Percentiles rank a stretch among this genome's conserved stretches.
Conservation (phyloP, 371 early-diverging fungal genomes). For the Rhizopus microsporus region DNA sequence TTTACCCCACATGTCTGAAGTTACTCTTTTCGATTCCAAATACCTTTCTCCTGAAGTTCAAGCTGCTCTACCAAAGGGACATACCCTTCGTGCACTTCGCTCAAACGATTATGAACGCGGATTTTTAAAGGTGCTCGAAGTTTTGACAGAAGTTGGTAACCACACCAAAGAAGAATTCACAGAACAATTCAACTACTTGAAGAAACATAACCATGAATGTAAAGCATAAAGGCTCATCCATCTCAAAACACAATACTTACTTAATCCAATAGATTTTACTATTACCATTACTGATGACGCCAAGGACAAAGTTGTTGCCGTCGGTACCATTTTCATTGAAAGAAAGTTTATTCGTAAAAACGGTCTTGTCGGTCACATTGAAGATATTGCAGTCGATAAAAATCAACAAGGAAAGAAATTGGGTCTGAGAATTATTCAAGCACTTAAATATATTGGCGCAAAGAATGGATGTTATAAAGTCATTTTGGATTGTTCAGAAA, state of each 20-base stretch:
- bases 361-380: slow-evolving; percentile 84
- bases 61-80: slow-evolving; percentile 74
- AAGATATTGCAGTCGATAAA: slow-evolving; percentile 93
- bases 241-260: neutral
- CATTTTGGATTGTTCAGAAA: slow-evolving; percentile 54
- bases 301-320: slow-evolving; percentile 74
- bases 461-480: slow-evolving; percentile 71
- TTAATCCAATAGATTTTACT: slow-evolving; percentile 55
- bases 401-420: slow-evolving; percentile 94
- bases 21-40: slow-evolving; percentile 57
- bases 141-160: slow-evolving; percentile 78
- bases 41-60: slow-evolving; percentile 80
- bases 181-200: slow-evolving; percentile 76
- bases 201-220: slow-evolving; percentile 75
- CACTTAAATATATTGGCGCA: slow-evolving; percentile 68
- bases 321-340: slow-evolving; percentile 96
- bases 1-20: slow-evolving; percentile 12
- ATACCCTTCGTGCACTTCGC: slow-evolving; percentile 82
- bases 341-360: slow-evolving; percentile 92
- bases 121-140: slow-evolving; percentile 68
- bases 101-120: slow-evolving; percentile 81
- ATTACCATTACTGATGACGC: slow-evolving; percentile 83
- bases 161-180: slow-evolving; percentile 67
- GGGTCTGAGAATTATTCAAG: slow-evolving; percentile 73
- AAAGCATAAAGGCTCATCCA: slow-evolving; percentile 23